Percentiles rank a stretch among this genome's conserved stretches.
phyloP scores from a whole-genome alignment of 179 eudicot species.

The Silene vulgaris region DNA sequence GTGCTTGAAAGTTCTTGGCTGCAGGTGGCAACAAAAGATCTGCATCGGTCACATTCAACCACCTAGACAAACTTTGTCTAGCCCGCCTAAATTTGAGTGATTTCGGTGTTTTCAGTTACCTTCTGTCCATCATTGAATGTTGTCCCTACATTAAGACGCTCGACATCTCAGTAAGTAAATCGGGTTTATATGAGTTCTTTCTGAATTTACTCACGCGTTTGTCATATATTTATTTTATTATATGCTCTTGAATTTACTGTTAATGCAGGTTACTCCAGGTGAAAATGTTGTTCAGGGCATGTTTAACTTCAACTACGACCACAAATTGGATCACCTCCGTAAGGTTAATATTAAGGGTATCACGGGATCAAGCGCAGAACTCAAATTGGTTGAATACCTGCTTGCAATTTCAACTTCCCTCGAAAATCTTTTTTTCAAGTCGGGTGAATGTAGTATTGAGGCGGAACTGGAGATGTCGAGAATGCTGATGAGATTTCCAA shows the following conservation, averaged over 20 bases:
- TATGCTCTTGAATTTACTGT: too few species aligned
- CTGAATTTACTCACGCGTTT: not conserved
- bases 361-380: slow-evolving; percentile 13
- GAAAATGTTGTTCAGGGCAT: not conserved
- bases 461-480: too few species aligned
- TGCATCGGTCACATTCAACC: not conserved
- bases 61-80: not conserved
- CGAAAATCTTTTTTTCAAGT: not conserved
- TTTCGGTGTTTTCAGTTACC: not conserved
- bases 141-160: slow-evolving; percentile 11
- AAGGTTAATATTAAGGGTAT: not conserved
- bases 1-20: not conserved
- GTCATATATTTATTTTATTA: not conserved
- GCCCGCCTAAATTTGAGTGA: not conserved
- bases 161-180: slow-evolving; percentile 14
- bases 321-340: not conserved
- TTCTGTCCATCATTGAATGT: not conserved
- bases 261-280: not conserved
- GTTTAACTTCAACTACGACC: not conserved
- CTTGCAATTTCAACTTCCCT: not conserved
- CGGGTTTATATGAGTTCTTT: not conserved
- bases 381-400: not conserved
- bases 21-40: not conserved
- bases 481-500: too few species aligned
- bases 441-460: too few species aligned